Evolutionary conservation across 164 flowering plant species (phyloP).

Genomic region (Chloranthus sessilifolius): DNA sequence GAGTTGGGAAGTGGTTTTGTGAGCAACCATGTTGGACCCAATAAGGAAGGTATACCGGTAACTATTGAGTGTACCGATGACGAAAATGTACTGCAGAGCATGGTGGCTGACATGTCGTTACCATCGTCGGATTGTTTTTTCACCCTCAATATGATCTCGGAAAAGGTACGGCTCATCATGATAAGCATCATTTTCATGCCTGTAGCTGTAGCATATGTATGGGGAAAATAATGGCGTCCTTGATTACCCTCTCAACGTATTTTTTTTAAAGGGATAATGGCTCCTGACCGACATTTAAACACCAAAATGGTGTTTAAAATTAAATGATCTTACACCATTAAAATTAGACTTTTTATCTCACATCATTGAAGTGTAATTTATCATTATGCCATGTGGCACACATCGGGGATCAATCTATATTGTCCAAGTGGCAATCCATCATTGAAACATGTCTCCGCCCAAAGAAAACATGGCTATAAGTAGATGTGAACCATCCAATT

Average conservation of each 20-base stretch:
- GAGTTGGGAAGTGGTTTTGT: constrained; percentile 18
- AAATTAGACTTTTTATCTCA: too few relatives aligned
- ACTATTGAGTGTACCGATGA: constrained; percentile 3
- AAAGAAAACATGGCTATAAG: too few relatives aligned
- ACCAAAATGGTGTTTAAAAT: too few relatives aligned
- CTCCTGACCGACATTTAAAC: too few relatives aligned
- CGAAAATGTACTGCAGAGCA: constrained; percentile 9
- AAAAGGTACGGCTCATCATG: constrained; percentile 14
- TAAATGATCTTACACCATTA: too few relatives aligned
- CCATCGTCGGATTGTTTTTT: constrained; percentile 17
- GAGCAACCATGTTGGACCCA: constrained; percentile 7
- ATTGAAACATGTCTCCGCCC: too few relatives aligned
- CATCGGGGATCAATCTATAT: too few relatives aligned
- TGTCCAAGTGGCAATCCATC: too few relatives aligned
- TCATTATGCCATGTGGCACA: too few relatives aligned
- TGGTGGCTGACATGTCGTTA: constrained; percentile 3
- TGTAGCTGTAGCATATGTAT: background rate
- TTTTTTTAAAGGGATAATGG: too few relatives aligned
- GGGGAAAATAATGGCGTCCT: background rate
- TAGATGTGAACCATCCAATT: too few relatives aligned
- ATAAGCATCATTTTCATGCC: background rate
- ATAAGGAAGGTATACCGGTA: constrained; percentile 1
- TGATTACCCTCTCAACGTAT: background rate
- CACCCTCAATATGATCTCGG: constrained; percentile 10
- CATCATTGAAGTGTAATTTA: too few relatives aligned